These are phyloP conservation scores for Malus fusca DNA, from an alignment of 306 rosid genomes.

Conservation along the genomic window DNA sequence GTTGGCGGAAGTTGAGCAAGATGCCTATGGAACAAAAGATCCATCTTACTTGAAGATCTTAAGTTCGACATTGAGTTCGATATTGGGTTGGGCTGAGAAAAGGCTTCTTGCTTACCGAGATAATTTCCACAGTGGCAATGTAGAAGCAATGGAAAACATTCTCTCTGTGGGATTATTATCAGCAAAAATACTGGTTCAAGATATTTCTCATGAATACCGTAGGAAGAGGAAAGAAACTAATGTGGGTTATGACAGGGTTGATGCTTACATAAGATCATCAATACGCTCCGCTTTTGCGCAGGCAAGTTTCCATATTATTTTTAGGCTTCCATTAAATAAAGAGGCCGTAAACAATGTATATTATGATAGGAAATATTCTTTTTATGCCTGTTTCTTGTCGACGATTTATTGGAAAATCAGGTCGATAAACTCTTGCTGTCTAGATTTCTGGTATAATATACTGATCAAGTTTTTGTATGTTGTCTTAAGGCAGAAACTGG, in stretches of 20 bases:
- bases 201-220: conserved; percentile 38
- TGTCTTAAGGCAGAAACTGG: conserved; percentile 57
- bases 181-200: conserved; percentile 54
- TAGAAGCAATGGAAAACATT: conserved; percentile 65
- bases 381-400: not conserved
- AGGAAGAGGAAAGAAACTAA: conserved; percentile 45
- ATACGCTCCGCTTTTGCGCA: conserved; percentile 55
- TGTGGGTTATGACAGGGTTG: conserved; percentile 46
- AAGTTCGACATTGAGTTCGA: conserved; percentile 44
- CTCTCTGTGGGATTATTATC: conserved; percentile 68
- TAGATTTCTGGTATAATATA: not conserved
- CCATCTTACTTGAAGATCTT: conserved; percentile 40
- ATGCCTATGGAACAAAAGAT: conserved; percentile 38
- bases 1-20: conserved; percentile 68
- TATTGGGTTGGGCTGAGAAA: conserved; percentile 72
- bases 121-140: conserved; percentile 53
- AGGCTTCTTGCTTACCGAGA: conserved; percentile 72
- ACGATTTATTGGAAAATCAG: not conserved
- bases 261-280: conserved; percentile 75
- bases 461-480: conserved; percentile 30
- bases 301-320: conserved; percentile 54
- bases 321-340: not conserved
- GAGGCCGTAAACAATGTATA: not conserved
- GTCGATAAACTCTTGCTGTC: not conserved
- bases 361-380: not conserved